These are phyloP conservation scores for Babesia bovis DNA, from an alignment of 169 alveolate genomes.

Conservation along the genomic window DNA sequence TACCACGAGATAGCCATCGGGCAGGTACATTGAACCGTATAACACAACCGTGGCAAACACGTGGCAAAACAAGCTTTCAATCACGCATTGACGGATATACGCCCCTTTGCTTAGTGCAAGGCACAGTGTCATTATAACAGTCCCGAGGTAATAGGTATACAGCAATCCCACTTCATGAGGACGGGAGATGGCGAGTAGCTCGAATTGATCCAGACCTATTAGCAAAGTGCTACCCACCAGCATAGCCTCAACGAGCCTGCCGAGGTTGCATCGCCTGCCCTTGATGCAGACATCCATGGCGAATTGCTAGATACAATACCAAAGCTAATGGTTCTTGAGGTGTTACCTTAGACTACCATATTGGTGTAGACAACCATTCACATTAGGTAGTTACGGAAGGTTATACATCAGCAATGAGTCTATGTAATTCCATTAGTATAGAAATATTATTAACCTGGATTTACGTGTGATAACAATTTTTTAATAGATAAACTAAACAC, in stretches of 20 bases:
- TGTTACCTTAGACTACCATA: no score
- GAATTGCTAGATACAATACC: no score
- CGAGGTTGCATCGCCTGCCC: neutral
- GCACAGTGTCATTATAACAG: neutral
- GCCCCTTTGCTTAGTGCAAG: neutral
- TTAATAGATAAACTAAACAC: no score
- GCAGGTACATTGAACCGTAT: neutral
- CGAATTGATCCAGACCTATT: neutral
- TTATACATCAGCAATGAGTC: no score
- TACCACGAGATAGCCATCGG: no score
- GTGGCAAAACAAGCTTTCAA: neutral
- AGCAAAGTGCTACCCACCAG: neutral
- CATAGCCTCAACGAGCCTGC: constrained; percentile 10
- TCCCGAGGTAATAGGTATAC: neutral
- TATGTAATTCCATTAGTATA: no score
- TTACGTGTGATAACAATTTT: no score
- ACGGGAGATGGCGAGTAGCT: neutral
- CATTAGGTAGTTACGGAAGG: no score
- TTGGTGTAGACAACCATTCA: no score
- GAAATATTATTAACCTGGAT: no score
- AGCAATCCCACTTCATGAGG: neutral
- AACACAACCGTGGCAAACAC: neutral
- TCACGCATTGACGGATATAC: neutral
- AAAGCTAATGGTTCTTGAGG: no score
- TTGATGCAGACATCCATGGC: neutral